Conservation (phyloP, 2,329 filamentous ascomycete genomes). For the Endothia cerciana region DNA sequence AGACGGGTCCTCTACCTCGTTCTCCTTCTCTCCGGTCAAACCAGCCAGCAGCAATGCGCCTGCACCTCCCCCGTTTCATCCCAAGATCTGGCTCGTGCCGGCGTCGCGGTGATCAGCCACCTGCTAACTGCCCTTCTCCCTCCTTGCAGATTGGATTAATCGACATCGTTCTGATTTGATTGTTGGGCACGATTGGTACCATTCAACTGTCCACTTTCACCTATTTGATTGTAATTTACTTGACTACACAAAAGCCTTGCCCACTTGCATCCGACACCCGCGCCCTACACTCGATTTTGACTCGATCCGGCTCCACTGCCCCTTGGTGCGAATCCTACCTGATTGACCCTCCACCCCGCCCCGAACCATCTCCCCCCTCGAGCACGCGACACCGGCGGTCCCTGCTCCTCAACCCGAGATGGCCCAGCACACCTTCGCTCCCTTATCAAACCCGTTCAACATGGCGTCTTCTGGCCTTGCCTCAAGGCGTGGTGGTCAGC, state of each 20-base stretch:
- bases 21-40: neutral
- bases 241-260: neutral
- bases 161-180: conserved; percentile 15
- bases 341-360: conserved; percentile 3
- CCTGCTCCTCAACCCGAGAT: conserved; percentile 78
- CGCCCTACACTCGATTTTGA: neutral
- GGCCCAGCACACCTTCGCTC: conserved; percentile 82
- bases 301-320: neutral
- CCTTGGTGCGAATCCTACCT: neutral
- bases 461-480: conserved; percentile 79
- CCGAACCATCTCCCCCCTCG: conserved; percentile 34
- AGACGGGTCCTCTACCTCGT: too few relatives aligned
- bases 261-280: conserved; percentile 2
- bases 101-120: conserved; percentile 3
- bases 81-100: neutral
- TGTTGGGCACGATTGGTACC: conserved; percentile 12
- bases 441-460: conserved; percentile 68
- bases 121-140: conserved; percentile 3
- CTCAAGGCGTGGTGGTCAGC: conserved; percentile 79
- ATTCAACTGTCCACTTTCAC: conserved; percentile 13
- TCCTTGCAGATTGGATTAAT: conserved; percentile 25
- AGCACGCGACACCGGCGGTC: conserved; percentile 94
- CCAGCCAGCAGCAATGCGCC: neutral
- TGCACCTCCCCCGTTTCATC: neutral
- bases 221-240: conserved; percentile 26